These are phyloP conservation scores for Saccharomycopsis amapae DNA, from an alignment of 805 yeast genomes.

Conservation along the genomic window DNA sequence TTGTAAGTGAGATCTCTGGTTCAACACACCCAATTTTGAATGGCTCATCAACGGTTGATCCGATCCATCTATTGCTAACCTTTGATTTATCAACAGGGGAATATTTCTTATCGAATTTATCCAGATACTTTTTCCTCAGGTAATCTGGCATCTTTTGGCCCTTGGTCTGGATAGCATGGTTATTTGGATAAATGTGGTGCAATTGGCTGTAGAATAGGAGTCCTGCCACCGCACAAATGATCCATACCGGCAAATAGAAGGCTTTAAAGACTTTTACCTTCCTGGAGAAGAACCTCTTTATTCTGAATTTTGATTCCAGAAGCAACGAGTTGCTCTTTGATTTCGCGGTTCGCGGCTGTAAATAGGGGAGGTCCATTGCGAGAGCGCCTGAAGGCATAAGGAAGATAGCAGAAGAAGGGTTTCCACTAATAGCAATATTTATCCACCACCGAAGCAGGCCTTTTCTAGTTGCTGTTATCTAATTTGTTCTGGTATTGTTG, in stretches of 20 bases:
- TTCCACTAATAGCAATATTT: too few relatives aligned
- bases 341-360: too few relatives aligned
- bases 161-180: background rate
- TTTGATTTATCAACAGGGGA: conserved; percentile 8
- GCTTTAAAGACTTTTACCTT: conserved; percentile 4
- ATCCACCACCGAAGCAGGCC: too few relatives aligned
- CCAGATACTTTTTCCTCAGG: conserved; percentile 11
- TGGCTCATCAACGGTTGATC: conserved; percentile 19
- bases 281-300: background rate
- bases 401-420: background rate
- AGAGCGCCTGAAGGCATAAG: conserved; percentile 3
- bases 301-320: background rate
- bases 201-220: background rate
- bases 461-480: too few relatives aligned
- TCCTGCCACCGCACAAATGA: background rate
- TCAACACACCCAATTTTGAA: conserved; percentile 22
- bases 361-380: too few relatives aligned
- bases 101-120: conserved; percentile 18
- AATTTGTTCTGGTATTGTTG: too few relatives aligned
- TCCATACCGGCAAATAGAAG: conserved; percentile 16
- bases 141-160: background rate
- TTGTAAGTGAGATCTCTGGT: conserved; percentile 7
- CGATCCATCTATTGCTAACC: conserved; percentile 19
- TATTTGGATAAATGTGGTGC: background rate
- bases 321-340: background rate